Conservation (phyloP, 2,329 filamentous ascomycete genomes). For the Botrytis cinerea region DNA sequence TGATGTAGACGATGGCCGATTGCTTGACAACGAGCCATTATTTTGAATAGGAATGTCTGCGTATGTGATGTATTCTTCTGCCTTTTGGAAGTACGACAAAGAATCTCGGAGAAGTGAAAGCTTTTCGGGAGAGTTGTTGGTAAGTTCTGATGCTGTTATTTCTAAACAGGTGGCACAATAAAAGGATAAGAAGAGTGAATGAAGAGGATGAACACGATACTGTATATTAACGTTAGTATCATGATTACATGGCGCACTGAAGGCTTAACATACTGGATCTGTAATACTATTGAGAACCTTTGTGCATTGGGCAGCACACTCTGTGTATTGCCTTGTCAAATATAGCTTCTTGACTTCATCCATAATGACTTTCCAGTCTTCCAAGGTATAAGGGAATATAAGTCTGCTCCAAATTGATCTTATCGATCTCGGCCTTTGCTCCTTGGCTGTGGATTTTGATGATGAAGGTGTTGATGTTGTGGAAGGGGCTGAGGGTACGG, state of each 20-base stretch:
- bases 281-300: constrained; percentile 37
- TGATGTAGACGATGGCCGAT: constrained; percentile 27
- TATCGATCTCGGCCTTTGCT: constrained; percentile 29
- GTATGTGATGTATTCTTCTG: constrained; percentile 33
- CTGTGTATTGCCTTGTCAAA: constrained; percentile 37
- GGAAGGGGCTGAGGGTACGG: neutral
- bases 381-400: constrained; percentile 34
- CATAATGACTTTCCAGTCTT: constrained; percentile 39
- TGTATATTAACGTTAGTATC: constrained; percentile 25
- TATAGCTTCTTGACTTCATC: constrained; percentile 40
- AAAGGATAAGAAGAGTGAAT: constrained; percentile 40
- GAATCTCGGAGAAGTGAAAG: constrained; percentile 39
- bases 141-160: constrained; percentile 35
- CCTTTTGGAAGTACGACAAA: constrained; percentile 35
- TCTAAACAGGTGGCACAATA: constrained; percentile 40
- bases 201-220: constrained; percentile 36
- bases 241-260: constrained; percentile 17
- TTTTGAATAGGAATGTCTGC: constrained; percentile 32
- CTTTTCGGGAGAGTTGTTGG: constrained; percentile 34
- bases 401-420: constrained; percentile 27
- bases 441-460: constrained; percentile 15
- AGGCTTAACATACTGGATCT: constrained; percentile 35
- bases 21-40: constrained; percentile 9
- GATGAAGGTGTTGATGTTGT: constrained; percentile 19
- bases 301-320: constrained; percentile 38